A percentile compares a stretch with the other conserved stretches of the same genome.
These are phyloP conservation scores for Magnaporthiopsis poae DNA, from an alignment of 2,329 filamentous ascomycete genomes.

Conservation along the genomic window DNA sequence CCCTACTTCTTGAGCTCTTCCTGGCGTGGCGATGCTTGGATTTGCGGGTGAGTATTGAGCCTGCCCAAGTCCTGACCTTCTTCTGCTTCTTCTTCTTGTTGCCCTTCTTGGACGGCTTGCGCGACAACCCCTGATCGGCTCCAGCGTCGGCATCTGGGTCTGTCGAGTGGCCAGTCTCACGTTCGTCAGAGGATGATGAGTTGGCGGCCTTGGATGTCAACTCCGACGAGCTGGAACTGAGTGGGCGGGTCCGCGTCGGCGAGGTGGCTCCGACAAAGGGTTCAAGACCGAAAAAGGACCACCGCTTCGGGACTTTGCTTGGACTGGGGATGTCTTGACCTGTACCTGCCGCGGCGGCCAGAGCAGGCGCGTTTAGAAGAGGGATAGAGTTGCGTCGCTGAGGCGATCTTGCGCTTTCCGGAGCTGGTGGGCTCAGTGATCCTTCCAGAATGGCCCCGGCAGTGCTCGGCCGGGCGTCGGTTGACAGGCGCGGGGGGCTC, in stretches of 20 bases:
- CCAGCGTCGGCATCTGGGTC: constrained; percentile 7
- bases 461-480: constrained; percentile 54
- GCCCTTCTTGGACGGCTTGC: constrained; percentile 21
- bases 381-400: constrained; percentile 52
- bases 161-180: neutral
- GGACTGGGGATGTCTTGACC: constrained; percentile 35
- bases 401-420: constrained; percentile 26
- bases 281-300: constrained; percentile 55
- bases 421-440: constrained; percentile 26
- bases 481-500: constrained; percentile 30
- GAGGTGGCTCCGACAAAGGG: constrained; percentile 36
- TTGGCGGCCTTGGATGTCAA: constrained; percentile 22
- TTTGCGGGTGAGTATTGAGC: constrained; percentile 56
- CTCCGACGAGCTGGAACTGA: constrained; percentile 37
- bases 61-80: constrained; percentile 66
- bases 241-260: constrained; percentile 36
- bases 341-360: constrained; percentile 21
- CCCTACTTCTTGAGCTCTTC: constrained; percentile 29
- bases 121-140: constrained; percentile 14
- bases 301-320: constrained; percentile 44
- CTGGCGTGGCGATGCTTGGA: constrained; percentile 35
- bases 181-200: constrained; percentile 24
- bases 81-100: constrained; percentile 55
- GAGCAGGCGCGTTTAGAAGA: constrained; percentile 34
- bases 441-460: constrained; percentile 60